These are phyloP conservation scores for Xylaria sp. DNA, from an alignment of 495 filamentous ascomycete genomes.

Conservation along the genomic window DNA sequence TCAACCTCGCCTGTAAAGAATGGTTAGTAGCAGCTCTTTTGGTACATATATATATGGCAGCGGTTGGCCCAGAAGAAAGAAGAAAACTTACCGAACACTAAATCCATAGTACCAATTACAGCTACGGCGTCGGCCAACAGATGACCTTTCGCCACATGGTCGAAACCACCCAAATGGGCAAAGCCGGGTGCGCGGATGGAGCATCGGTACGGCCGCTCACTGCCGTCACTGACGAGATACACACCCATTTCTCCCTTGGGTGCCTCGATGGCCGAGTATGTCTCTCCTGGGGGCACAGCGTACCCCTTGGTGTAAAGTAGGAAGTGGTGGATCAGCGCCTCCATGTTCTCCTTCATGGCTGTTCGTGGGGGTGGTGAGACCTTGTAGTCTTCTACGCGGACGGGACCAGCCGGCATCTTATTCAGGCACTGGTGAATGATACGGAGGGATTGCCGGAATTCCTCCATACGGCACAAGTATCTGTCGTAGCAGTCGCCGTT, in stretches of 20 bases:
- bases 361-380: constrained; percentile 91
- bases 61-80: constrained; percentile 1
- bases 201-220: constrained; percentile 94
- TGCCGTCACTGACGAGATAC: constrained; percentile 95
- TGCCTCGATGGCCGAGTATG: constrained; percentile 96
- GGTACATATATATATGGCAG: not conserved
- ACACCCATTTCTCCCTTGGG: constrained; percentile 99
- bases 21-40: constrained; percentile 27
- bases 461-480: constrained; percentile 99
- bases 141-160: constrained; percentile 91
- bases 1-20: constrained; percentile 55
- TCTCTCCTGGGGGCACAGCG: constrained; percentile 96
- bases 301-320: constrained; percentile 98
- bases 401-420: constrained; percentile 94
- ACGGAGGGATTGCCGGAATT: constrained; percentile 95
- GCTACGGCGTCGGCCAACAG: constrained; percentile 95
- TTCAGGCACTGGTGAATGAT: constrained; percentile 99
- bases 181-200: constrained; percentile 98
- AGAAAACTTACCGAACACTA: constrained; percentile 64
- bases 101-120: constrained; percentile 94
- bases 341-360: constrained; percentile 99
- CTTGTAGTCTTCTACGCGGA: constrained; percentile 98
- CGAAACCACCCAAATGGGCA: constrained; percentile 92
- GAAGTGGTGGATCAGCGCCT: constrained; percentile 99
- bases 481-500: constrained; percentile 99